A percentile compares a stretch with the other conserved stretches of the same genome.
These are phyloP conservation scores for Colletotrichum chlorophyti DNA, from an alignment of 2,329 filamentous ascomycete genomes.

Conservation along the genomic window DNA sequence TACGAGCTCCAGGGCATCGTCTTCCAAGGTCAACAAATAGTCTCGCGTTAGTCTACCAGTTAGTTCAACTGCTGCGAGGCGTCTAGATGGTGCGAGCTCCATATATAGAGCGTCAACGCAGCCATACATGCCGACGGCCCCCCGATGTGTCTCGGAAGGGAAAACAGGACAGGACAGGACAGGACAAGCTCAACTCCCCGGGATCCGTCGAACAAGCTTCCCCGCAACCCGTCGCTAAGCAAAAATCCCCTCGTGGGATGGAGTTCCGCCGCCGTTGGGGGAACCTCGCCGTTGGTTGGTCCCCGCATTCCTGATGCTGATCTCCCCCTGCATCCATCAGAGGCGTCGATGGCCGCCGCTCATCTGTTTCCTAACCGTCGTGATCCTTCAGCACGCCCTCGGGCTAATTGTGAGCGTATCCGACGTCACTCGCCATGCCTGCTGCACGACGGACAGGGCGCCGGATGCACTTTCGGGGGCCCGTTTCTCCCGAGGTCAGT, in stretches of 20 bases:
- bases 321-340: neutral
- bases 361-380: neutral
- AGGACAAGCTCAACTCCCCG: no score
- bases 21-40: no score
- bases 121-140: no score
- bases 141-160: no score
- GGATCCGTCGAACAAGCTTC: no score
- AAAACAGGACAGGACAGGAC: no score
- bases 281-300: neutral
- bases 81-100: no score
- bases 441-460: neutral
- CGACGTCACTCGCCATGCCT: conserved; percentile 13
- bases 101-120: no score
- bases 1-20: no score
- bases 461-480: neutral
- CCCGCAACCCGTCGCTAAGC: neutral
- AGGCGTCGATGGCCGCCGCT: neutral
- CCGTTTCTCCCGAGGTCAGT: neutral
- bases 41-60: no score
- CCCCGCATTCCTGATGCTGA: neutral
- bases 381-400: neutral
- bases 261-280: neutral
- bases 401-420: conserved; percentile 5
- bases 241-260: neutral
- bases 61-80: no score